Evolutionary conservation across 768 basidiomycete species (phyloP), one percentile per base, ranked within the genome.

Genomic region (Chiua virens): DNA sequence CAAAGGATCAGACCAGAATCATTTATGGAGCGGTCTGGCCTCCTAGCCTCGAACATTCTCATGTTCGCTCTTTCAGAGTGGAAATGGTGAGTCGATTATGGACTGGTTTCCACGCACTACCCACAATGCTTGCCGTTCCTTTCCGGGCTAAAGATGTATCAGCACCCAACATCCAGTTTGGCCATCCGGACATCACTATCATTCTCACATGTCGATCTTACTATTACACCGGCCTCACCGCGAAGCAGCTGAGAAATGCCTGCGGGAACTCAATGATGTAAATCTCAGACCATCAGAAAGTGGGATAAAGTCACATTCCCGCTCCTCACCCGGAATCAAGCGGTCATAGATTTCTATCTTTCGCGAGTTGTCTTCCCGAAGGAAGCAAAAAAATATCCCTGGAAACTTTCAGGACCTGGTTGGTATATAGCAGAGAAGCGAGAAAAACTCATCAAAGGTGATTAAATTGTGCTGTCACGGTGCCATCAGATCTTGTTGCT

Each of bases 61-160:
- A 25, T 57, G 2, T 60, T 62, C 45, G 59, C 56, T 13, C 53
- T 71, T 13, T 52, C 52, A 15, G 64, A 71, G 6, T 48, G 61
- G 18, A 56, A 69, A 30, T 73, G 69, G 69, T 50, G 69, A 7
- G 71, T 71, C 3, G 57, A 72, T 30, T 71, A 64, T 53, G 70
- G 70, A 5, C 62, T 1, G 9, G 1, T 8, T n/a, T n/a, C n/a
- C n/a, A n/a, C 25, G 9, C 4, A n/a, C 8, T 11, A 4, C 23
- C 28, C 25, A 65, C 67, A 0, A 49, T 56, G 50, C 50, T 71
- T 2, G 70, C 70, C 0, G 65, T 73, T 1, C 70, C 72, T 0
- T 72, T 70, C 21, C 65, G 66, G 1, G 71, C 71, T 0, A 72
- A 68, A 48, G 73, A 73, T n/a, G 42, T 62, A 3, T 73, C 71